A percentile compares a stretch with the other conserved stretches of the same genome.
Evolutionary conservation across 1,284 basidiomycete genomes (phyloP).

Genomic region (Salmacisia buchloeana): DNA sequence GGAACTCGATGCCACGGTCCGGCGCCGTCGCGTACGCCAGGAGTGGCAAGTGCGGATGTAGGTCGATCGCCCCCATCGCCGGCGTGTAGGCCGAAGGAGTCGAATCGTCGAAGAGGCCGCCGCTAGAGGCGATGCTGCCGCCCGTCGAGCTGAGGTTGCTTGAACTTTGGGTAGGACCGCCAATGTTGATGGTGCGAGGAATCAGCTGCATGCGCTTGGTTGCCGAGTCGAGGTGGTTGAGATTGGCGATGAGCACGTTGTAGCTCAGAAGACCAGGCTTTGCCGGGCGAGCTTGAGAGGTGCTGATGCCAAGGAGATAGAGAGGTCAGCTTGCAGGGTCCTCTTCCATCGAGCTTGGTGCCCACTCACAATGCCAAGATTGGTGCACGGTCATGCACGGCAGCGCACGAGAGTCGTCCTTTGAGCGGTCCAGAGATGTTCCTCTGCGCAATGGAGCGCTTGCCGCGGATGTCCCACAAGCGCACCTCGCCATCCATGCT

Average conservation of each 20-base stretch:
- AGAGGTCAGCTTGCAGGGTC: not conserved
- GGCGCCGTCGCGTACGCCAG: slow-evolving; percentile 26
- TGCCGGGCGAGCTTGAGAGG: slow-evolving; percentile 23
- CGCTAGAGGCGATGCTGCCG: not conserved
- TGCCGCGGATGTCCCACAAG: slow-evolving; percentile 81
- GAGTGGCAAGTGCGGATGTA: slow-evolving; percentile 44
- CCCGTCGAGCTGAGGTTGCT: not conserved
- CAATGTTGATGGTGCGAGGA: not conserved
- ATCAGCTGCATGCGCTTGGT: not conserved
- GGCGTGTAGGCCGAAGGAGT: slow-evolving; percentile 34
- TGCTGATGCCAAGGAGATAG: not conserved
- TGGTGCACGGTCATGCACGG: slow-evolving; percentile 76
- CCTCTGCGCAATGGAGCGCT: slow-evolving; percentile 65
- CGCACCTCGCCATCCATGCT: slow-evolving; percentile 86
- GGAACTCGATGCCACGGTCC: not conserved
- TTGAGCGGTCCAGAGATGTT: slow-evolving; percentile 55
- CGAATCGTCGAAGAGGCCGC: not conserved
- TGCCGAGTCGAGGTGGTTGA: slow-evolving; percentile 9
- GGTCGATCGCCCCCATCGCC: slow-evolving; percentile 38
- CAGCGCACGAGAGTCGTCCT: slow-evolving; percentile 66
- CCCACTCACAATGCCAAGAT: slow-evolving; percentile 61
- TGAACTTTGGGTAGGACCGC: not conserved
- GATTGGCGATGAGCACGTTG: slow-evolving; percentile 26
- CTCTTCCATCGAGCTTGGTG: not conserved
- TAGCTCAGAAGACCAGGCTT: slow-evolving; percentile 21